A percentile compares a stretch with the other conserved stretches of the same genome.
phyloP scores from a whole-genome alignment of 352 stramenopile genomes.

The Phytophthora ohioensis region DNA sequence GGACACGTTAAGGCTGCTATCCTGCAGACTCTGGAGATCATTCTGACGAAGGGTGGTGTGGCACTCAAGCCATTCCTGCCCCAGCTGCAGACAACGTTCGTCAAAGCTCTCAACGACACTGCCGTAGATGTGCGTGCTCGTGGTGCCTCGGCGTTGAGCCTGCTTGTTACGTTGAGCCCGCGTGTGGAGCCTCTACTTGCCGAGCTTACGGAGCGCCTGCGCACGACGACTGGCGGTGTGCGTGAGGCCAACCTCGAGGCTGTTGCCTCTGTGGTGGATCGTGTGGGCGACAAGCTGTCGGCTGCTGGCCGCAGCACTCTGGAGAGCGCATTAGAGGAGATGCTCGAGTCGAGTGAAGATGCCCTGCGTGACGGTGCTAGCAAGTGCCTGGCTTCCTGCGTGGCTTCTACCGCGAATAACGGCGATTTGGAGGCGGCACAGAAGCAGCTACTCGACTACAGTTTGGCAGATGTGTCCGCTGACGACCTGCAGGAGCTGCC shows the following conservation, averaged over 20 bases:
- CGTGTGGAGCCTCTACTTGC: constrained; percentile 96
- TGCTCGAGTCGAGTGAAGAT: constrained; percentile 77
- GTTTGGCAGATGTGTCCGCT: constrained; percentile 47
- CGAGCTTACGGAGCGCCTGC: constrained; percentile 92
- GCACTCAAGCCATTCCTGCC: constrained; percentile 99
- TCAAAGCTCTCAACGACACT: constrained; percentile 99
- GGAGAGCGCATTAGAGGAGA: constrained; percentile 70
- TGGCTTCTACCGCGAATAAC: constrained; percentile 56
- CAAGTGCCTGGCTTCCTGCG: constrained; percentile 71
- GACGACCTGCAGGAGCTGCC: constrained; percentile 49
- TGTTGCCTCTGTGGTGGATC: constrained; percentile 66
- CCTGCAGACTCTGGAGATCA: constrained; percentile 96
- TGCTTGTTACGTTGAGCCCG: constrained; percentile 95
- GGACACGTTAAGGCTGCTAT: constrained; percentile 98
- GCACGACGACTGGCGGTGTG: constrained; percentile 69
- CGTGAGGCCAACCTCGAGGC: constrained; percentile 84
- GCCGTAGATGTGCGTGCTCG: constrained; percentile 92
- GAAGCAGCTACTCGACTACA: constrained; percentile 56
- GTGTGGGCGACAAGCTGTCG: constrained; percentile 81
- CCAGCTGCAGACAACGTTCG: constrained; percentile 99
- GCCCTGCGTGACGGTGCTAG: constrained; percentile 65
- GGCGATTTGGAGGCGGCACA: constrained; percentile 40
- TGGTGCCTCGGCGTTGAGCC: constrained; percentile 92
- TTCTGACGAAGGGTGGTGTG: constrained; percentile 97
- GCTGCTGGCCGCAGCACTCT: constrained; percentile 51